Conservation (phyloP, 2,329 filamentous ascomycete species). For the Gaeumannomyces sp. region DNA sequence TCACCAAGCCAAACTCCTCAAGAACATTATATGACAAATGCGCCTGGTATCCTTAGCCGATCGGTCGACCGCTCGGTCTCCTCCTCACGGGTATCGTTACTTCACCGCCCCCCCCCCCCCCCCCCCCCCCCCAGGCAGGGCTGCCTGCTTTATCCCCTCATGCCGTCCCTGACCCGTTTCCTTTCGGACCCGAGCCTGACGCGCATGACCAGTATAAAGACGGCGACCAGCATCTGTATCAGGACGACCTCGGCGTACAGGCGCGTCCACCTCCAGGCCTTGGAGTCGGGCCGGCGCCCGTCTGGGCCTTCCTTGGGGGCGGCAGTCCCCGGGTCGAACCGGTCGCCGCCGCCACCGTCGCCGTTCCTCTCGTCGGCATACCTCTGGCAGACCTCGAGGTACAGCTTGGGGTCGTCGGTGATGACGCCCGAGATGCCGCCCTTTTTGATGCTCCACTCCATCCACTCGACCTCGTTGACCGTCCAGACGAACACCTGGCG, state of each 20-base stretch:
- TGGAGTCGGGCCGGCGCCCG: conserved; percentile 11
- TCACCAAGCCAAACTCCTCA: not conserved
- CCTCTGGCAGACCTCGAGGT: conserved; percentile 51
- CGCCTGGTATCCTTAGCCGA: not conserved
- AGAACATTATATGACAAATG: not conserved
- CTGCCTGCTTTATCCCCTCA: conserved; percentile 10
- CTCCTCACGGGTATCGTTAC: not conserved
- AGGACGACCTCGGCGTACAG: conserved; percentile 13
- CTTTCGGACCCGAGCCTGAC: conserved; percentile 12
- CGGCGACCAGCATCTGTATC: conserved; percentile 10
- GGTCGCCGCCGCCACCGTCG: conserved; percentile 1
- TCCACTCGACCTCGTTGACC: conserved; percentile 70
- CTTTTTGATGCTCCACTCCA: conserved; percentile 71
- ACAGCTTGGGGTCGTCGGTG: conserved; percentile 73
- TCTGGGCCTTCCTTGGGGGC: not conserved
- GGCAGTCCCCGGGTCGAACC: not conserved
- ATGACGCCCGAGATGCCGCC: conserved; percentile 68
- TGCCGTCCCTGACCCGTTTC: conserved; percentile 10
- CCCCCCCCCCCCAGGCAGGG: no score
- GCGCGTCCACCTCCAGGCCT: conserved; percentile 6
- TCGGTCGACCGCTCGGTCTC: not conserved
- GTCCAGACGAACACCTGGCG: conserved; percentile 76
- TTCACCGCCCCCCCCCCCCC: not conserved
- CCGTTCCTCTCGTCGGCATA: conserved; percentile 2
- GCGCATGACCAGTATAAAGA: conserved; percentile 11